Evolutionary conservation across 176 grass and related monocot species (phyloP).

Genomic region (Avena eriantha): DNA sequence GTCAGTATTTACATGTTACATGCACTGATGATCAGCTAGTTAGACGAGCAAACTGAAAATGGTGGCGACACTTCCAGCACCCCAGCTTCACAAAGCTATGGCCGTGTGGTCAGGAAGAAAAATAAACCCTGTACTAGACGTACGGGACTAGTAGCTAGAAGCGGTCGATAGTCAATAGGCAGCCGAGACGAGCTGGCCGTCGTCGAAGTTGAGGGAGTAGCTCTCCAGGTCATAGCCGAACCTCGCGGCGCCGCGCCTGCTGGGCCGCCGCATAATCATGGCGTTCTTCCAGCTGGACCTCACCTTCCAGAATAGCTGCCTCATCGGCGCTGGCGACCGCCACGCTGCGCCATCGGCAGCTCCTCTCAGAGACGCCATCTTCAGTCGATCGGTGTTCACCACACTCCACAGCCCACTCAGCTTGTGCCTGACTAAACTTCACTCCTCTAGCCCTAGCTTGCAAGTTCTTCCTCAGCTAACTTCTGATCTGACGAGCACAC

Average conservation of each 20-base stretch:
- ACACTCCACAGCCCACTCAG: not conserved
- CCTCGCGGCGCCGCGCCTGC: not conserved
- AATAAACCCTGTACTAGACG: not conserved
- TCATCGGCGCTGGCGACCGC: conserved; percentile 2
- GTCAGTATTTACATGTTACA: too few relatives aligned
- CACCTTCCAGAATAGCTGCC: conserved; percentile 47
- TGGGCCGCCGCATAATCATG: not conserved
- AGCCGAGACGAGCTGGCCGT: conserved; percentile 22
- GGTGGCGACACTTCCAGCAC: not conserved
- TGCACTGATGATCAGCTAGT: not conserved
- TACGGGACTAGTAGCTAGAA: not conserved
- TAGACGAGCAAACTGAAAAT: not conserved
- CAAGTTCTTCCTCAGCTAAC: not conserved
- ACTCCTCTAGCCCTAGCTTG: not conserved
- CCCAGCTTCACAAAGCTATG: not conserved
- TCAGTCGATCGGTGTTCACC: not conserved
- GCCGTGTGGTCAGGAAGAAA: not conserved
- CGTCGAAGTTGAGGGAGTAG: conserved; percentile 53
- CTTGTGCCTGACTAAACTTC: not conserved
- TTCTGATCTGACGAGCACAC: not conserved
- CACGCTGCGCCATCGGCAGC: not conserved
- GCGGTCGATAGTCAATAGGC: not conserved
- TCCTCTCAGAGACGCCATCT: conserved; percentile 18
- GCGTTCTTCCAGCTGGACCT: conserved; percentile 10
- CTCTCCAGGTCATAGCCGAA: conserved; percentile 43